Percentiles rank a stretch among this genome's conserved stretches.
phyloP scores from a whole-genome alignment of 2,329 filamentous ascomycete genomes.

The Aspergillus ustus region DNA sequence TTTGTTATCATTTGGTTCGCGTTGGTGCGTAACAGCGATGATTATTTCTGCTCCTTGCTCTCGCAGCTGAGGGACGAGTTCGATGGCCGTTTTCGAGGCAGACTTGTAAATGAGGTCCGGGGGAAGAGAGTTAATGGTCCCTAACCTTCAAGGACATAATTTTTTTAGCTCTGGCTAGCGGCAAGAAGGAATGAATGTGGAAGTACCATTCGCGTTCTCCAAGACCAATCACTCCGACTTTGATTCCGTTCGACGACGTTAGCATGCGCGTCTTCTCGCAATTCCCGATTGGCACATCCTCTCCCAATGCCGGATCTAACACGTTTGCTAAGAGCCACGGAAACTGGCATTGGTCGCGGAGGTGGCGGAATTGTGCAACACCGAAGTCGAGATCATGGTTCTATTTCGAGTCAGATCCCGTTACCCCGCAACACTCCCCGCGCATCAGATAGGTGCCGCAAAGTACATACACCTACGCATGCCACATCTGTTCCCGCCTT shows the following conservation, averaged over 20 bases:
- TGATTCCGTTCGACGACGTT: constrained; percentile 80
- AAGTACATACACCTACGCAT: constrained; percentile 72
- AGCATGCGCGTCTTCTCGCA: constrained; percentile 77
- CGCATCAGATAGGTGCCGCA: not conserved
- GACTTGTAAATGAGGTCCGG: constrained; percentile 82
- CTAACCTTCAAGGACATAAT: constrained; percentile 56
- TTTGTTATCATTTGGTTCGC: constrained; percentile 89
- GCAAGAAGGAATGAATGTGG: not conserved
- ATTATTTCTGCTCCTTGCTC: constrained; percentile 81
- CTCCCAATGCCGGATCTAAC: constrained; percentile 78
- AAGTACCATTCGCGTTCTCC: constrained; percentile 79
- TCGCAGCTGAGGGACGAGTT: constrained; percentile 73
- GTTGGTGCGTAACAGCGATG: constrained; percentile 80
- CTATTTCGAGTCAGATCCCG: constrained; percentile 43
- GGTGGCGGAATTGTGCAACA: constrained; percentile 75
- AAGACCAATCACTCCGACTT: constrained; percentile 82
- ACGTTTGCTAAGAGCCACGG: constrained; percentile 92
- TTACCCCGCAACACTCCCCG: constrained; percentile 4
- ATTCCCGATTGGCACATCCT: constrained; percentile 74
- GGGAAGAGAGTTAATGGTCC: constrained; percentile 83
- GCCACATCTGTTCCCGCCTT: constrained; percentile 75
- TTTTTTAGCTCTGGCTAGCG: not conserved
- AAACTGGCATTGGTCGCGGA: constrained; percentile 76
- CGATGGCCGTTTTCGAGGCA: constrained; percentile 73
- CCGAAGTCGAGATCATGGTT: constrained; percentile 96